Evolutionary conservation across 495 filamentous ascomycete genomes (phyloP).

Genomic region (Neurospora hispaniola): DNA sequence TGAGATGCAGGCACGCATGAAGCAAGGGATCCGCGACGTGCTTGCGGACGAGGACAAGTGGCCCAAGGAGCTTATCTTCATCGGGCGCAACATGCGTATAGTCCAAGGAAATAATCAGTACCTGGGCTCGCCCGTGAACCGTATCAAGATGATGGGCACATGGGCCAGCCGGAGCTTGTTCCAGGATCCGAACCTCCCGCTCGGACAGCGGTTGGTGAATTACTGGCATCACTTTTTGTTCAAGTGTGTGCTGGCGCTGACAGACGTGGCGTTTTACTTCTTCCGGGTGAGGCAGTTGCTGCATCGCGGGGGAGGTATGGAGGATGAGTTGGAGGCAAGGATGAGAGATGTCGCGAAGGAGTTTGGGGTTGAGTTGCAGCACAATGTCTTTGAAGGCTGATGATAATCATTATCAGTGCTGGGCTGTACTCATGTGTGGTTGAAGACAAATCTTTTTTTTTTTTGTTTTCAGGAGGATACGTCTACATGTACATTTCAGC

Average conservation of each 20-base stretch:
- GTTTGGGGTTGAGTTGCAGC: constrained; percentile 82
- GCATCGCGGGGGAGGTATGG: constrained; percentile 72
- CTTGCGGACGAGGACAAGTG: constrained; percentile 84
- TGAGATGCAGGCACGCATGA: constrained; percentile 76
- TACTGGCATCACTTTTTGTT: constrained; percentile 66
- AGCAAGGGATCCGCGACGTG: constrained; percentile 72
- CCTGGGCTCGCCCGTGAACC: constrained; percentile 86
- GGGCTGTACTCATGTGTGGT: not conserved
- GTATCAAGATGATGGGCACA: constrained; percentile 84
- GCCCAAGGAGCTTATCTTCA: constrained; percentile 90
- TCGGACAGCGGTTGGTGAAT: constrained; percentile 38
- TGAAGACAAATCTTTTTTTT: not conserved
- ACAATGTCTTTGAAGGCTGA: constrained; percentile 79
- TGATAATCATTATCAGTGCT: not conserved
- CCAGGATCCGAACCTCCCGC: constrained; percentile 42
- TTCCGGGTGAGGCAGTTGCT: constrained; percentile 65
- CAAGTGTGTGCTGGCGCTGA: constrained; percentile 61
- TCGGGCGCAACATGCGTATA: constrained; percentile 90
- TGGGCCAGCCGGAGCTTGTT: constrained; percentile 78
- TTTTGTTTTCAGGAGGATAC: not conserved
- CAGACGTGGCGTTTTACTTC: constrained; percentile 76
- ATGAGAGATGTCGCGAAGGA: constrained; percentile 83
- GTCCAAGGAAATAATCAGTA: constrained; percentile 59
- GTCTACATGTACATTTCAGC: not conserved
- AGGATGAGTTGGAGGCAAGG: constrained; percentile 80